Base-by-base conservation (phyloP, 140 eudicot species). In the Oenanthe javanica region DNA sequence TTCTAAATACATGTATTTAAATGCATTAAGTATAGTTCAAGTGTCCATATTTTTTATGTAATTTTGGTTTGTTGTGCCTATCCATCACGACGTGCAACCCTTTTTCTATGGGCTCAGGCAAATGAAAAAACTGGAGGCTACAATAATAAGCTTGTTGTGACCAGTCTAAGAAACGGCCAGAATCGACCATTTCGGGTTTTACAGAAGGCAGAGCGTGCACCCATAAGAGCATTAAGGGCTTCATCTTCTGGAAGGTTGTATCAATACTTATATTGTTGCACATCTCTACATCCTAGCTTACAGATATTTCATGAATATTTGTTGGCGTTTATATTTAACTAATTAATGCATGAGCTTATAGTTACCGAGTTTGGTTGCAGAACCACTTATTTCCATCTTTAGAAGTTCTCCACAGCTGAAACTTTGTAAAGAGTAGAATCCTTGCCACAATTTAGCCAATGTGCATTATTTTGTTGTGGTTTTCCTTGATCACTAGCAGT, bases 201-300 rank as follows among this genome's bases (percentile, higher is more conserved):
- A 83, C 97, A 95, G 81, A 95, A 95, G 85, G 97, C 99, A 75
- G 99, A 95, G 84, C 96, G 97, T 69, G 92, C 99, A 18, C 97
- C 99, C 13, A 81, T 95, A 81, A 86, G 99, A 88, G 99, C 99
- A 82, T 80, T 95, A 67, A 86, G 97, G 86, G 92, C 97, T 89
- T 95, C 99, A 74, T 90, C 99, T 71, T 95, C 99, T 46, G 99
- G 99, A 87, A 95, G 99, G 99, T 95, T 85, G 80, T 43, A 51
- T 77, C 74, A 67, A 10, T 75, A 79, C 82, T 75, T 57, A 74
- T 36, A 46, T 57, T 81, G 43, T 75, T 75, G 57, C 54, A n/a
- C 16, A 43, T 72, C 16, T 75, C 27, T 49, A 75, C 11, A 18
- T 73, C 50, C 55, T 11, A 73, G 27, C 14, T 75, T 75, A 25